These are phyloP conservation scores for Cyanidioschyzon merolae DNA, from an alignment of 23 red algal genomes.

Conservation along the genomic window DNA sequence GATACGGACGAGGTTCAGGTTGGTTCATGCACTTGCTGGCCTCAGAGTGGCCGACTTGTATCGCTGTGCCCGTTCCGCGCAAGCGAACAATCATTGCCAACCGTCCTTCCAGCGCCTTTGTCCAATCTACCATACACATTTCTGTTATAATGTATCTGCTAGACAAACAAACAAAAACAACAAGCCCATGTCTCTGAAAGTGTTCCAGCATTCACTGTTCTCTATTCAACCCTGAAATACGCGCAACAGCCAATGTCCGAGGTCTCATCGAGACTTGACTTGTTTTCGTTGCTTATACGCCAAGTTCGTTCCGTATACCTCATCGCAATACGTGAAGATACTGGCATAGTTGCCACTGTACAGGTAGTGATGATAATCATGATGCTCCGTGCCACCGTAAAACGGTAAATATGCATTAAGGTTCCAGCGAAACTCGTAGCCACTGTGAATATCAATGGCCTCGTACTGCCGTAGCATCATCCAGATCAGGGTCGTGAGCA, in stretches of 20 bases:
- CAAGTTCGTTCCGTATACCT: constrained; percentile 28
- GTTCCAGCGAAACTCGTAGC: constrained; percentile 47
- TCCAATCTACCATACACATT: neutral
- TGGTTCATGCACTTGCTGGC: too few species aligned
- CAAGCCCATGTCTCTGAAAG: too few species aligned
- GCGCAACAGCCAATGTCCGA: too few species aligned
- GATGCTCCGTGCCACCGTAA: constrained; percentile 44
- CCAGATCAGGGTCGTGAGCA: constrained; percentile 35
- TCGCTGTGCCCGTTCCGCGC: too few species aligned
- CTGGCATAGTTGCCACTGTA: constrained; percentile 43
- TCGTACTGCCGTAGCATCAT: constrained; percentile 45
- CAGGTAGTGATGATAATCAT: constrained; percentile 43
- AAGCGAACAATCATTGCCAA: too few species aligned
- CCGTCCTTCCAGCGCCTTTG: neutral
- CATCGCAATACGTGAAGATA: constrained; percentile 42
- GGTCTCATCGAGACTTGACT: neutral
- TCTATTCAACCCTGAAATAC: too few species aligned
- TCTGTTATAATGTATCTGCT: too few species aligned
- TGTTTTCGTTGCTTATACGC: constrained; percentile 22
- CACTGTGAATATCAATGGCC: constrained; percentile 44
- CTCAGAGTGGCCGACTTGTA: too few species aligned
- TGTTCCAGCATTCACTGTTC: too few species aligned
- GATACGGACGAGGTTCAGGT: too few species aligned
- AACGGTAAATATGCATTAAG: constrained; percentile 23
- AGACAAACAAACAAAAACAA: too few species aligned